phyloP scores from a whole-genome alignment of 2,329 filamentous ascomycete species.

The Alternaria sp. region DNA sequence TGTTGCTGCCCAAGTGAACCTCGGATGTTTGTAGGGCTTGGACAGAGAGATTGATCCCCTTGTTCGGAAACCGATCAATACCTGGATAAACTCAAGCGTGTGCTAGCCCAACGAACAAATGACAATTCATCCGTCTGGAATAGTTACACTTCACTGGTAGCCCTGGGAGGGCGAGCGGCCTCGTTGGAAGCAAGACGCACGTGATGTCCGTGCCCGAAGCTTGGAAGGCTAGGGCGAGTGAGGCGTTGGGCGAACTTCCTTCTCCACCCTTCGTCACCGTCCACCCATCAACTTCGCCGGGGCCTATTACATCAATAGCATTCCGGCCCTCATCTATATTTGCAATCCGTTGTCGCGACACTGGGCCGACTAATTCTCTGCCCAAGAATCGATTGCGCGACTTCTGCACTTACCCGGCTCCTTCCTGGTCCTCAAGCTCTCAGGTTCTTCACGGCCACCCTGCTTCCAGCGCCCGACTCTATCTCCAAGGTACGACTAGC shows the following conservation, averaged over 20 bases:
- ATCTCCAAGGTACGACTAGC: constrained; percentile 41
- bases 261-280: constrained; percentile 24
- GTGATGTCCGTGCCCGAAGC: constrained; percentile 21
- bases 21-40: background rate
- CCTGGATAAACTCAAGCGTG: background rate
- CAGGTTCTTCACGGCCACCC: constrained; percentile 30
- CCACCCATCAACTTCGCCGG: constrained; percentile 30
- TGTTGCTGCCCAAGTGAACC: constrained; percentile 22
- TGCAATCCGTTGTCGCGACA: constrained; percentile 20
- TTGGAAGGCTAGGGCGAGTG: constrained; percentile 12
- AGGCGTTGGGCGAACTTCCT: constrained; percentile 21
- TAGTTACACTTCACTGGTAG: constrained; percentile 4
- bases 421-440: constrained; percentile 29
- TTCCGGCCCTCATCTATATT: constrained; percentile 32
- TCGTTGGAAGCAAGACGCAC: constrained; percentile 1
- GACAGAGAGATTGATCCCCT: background rate
- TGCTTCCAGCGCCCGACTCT: constrained; percentile 25
- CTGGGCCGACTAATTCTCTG: constrained; percentile 21
- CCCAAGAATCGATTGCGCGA: constrained; percentile 12
- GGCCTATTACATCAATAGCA: constrained; percentile 28
- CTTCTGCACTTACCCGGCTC: constrained; percentile 20
- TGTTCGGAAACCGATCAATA: background rate
- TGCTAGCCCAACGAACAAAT: background rate
- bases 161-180: constrained; percentile 5
- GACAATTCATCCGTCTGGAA: background rate